A percentile compares a stretch with the other conserved stretches of the same genome.
These are phyloP conservation scores for Austropuccinia psidii DNA, from an alignment of 1,284 basidiomycete species.

Conservation along the genomic window DNA sequence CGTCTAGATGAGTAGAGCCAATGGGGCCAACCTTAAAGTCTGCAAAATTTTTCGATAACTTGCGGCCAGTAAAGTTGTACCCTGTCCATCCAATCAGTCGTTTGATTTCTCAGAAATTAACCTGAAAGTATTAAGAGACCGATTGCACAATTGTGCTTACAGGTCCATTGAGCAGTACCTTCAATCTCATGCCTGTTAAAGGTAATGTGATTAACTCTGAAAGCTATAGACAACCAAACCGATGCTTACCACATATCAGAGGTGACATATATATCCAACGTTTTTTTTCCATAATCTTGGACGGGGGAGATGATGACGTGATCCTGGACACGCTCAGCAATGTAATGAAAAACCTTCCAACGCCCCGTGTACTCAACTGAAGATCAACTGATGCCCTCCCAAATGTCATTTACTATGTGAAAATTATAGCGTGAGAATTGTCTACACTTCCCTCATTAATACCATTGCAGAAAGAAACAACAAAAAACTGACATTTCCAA, in stretches of 20 bases:
- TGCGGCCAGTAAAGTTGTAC: conserved; percentile 56
- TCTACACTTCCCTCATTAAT: too few species aligned
- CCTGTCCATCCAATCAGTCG: neutral
- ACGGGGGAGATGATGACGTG: conserved; percentile 56
- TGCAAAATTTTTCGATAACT: conserved; percentile 51
- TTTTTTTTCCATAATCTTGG: conserved; percentile 49
- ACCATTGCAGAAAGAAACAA: neutral
- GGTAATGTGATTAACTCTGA: neutral
- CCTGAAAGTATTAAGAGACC: neutral
- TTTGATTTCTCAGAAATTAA: neutral
- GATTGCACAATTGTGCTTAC: conserved; percentile 40
- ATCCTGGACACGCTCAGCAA: conserved; percentile 52
- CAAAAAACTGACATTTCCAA: conserved; percentile 38
- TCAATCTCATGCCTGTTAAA: conserved; percentile 49
- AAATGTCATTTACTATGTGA: conserved; percentile 56
- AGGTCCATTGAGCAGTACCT: conserved; percentile 55
- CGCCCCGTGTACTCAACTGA: conserved; percentile 58
- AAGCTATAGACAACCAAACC: neutral
- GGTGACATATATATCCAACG: conserved; percentile 54
- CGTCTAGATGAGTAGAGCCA: conserved; percentile 54
- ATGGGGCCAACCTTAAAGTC: conserved; percentile 53
- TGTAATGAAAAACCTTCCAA: conserved; percentile 60
- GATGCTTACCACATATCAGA: conserved; percentile 51
- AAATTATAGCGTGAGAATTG: neutral
- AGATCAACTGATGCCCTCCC: conserved; percentile 60